Evolutionary conservation across 2,329 filamentous ascomycete species (phyloP).

Genomic region (Verticillium tricorpus): DNA sequence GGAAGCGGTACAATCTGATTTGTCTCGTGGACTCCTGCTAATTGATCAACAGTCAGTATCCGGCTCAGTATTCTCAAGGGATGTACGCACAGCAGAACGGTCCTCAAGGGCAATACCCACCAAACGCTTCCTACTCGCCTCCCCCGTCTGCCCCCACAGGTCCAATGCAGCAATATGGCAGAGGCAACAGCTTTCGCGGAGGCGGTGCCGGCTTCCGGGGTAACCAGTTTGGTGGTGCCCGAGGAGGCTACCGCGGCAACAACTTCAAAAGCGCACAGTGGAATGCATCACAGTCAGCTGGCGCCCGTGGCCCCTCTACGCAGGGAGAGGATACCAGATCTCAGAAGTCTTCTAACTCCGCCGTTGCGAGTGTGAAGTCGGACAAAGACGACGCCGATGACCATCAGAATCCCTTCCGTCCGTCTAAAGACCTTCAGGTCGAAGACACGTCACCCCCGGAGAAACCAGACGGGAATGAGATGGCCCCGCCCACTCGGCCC

Average conservation of each 20-base stretch:
- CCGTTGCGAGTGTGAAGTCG: conserved; percentile 10
- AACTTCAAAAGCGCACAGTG: conserved; percentile 68
- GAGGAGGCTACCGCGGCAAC: conserved; percentile 51
- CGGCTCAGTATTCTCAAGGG: conserved; percentile 54
- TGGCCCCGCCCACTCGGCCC: conserved; percentile 51
- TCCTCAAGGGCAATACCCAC: conserved; percentile 51
- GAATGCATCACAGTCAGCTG: conserved; percentile 48
- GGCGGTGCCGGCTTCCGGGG: conserved; percentile 52
- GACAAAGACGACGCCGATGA: conserved; percentile 36
- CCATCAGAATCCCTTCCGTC: conserved; percentile 56
- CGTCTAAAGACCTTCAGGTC: conserved; percentile 59
- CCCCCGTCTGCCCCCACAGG: conserved; percentile 54
- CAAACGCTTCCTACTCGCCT: conserved; percentile 41
- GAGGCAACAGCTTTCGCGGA: conserved; percentile 42
- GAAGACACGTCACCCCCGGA: conserved; percentile 49
- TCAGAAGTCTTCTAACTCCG: conserved; percentile 14
- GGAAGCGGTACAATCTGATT: background rate
- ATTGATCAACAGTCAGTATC: conserved; percentile 50
- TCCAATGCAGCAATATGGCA: conserved; percentile 49
- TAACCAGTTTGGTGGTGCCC: conserved; percentile 46
- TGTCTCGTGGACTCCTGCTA: background rate
- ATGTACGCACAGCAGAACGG: conserved; percentile 48
- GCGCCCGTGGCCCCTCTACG: conserved; percentile 31
- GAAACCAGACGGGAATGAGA: conserved; percentile 41
- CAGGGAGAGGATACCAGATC: conserved; percentile 25